phyloP scores from a whole-genome alignment of 768 basidiomycete genomes.

The Amanita fuliginea region DNA sequence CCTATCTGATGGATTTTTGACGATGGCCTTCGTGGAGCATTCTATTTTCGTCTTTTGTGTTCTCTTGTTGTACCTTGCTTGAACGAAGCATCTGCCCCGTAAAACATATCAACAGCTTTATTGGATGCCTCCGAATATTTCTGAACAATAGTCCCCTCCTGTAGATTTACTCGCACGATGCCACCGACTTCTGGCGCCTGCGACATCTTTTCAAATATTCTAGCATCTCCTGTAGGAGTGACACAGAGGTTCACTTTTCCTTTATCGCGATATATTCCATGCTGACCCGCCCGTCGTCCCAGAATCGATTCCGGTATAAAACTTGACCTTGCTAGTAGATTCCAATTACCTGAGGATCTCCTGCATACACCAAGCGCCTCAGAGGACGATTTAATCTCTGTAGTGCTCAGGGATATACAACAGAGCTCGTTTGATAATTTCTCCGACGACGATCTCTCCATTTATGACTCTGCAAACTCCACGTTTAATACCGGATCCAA shows the following conservation, averaged over 20 bases:
- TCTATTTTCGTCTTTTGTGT: conserved; percentile 1
- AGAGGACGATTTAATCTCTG: neutral
- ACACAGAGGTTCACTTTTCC: neutral
- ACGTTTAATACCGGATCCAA: neutral
- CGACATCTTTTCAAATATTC: neutral
- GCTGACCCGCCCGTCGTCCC: no score
- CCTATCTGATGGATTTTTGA: neutral
- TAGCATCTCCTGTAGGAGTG: neutral
- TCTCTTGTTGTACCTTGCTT: neutral
- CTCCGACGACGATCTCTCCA: neutral
- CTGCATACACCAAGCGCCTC: neutral
- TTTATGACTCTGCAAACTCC: neutral
- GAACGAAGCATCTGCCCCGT: neutral
- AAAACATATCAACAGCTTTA: neutral
- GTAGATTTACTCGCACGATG: neutral
- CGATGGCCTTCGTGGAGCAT: neutral
- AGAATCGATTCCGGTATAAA: neutral
- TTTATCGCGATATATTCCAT: neutral
- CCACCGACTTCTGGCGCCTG: neutral
- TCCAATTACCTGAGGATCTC: neutral
- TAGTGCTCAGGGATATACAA: neutral
- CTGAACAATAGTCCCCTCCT: neutral
- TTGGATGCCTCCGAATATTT: neutral
- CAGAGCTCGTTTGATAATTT: neutral
- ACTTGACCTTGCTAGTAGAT: neutral